A percentile compares a stretch with the other conserved stretches of the same genome.
phyloP scores from a whole-genome alignment of 2,329 filamentous ascomycete genomes.

The Fusarium clavum region DNA sequence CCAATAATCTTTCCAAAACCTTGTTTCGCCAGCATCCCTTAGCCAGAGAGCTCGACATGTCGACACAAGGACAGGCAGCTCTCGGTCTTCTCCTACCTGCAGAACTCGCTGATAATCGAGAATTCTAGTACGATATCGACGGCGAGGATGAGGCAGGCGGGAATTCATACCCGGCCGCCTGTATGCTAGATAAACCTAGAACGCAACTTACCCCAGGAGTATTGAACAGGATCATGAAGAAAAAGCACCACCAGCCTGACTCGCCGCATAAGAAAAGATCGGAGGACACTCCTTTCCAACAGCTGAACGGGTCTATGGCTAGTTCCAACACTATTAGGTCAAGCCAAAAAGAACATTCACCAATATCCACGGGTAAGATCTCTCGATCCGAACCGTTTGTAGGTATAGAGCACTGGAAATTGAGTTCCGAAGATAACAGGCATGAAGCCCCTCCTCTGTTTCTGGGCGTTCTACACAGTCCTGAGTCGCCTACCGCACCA shows the following conservation, averaged over 20 bases:
- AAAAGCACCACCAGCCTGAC: constrained; percentile 43
- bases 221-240: constrained; percentile 47
- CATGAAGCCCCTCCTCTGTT: not conserved
- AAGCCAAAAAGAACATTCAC: constrained; percentile 21
- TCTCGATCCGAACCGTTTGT: constrained; percentile 40
- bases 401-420: not conserved
- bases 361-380: constrained; percentile 41
- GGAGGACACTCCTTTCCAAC: constrained; percentile 8
- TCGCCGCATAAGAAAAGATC: constrained; percentile 1
- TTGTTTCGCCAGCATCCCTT: constrained; percentile 55
- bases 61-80: constrained; percentile 45
- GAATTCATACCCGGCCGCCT: constrained; percentile 43
- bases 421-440: not conserved
- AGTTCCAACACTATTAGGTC: constrained; percentile 8
- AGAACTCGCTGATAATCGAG: constrained; percentile 48
- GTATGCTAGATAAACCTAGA: constrained; percentile 49
- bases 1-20: constrained; percentile 50
- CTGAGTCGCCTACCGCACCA: not conserved
- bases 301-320: not conserved
- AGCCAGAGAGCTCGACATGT: constrained; percentile 47
- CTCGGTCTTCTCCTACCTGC: constrained; percentile 52
- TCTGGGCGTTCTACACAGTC: not conserved
- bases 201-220: constrained; percentile 41
- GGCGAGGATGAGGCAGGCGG: constrained; percentile 48
- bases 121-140: constrained; percentile 55